phyloP scores from a whole-genome alignment of 768 basidiomycete species.

The Gloeostereum incarnatum region DNA sequence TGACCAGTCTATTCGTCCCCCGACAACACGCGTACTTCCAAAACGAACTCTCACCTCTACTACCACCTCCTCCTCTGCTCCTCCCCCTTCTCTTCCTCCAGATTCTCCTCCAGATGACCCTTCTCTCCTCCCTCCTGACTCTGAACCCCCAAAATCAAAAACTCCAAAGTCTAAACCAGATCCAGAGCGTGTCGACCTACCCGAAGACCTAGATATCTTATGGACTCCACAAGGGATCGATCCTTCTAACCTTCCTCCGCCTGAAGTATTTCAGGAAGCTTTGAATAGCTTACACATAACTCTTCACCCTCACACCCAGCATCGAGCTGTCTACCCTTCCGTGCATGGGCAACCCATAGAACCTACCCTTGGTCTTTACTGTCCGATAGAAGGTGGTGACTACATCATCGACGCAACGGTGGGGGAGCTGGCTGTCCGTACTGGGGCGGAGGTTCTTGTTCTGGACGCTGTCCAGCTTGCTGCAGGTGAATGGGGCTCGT shows the following conservation, averaged over 20 bases:
- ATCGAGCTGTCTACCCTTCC: constrained; percentile 54
- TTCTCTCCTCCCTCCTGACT: constrained; percentile 14
- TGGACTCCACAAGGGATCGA: constrained; percentile 38
- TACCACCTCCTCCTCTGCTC: no score
- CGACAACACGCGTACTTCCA: no score
- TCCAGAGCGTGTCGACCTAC: constrained; percentile 38
- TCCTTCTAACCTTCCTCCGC: constrained; percentile 48
- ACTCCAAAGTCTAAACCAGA: constrained; percentile 22
- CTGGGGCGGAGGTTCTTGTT: constrained; percentile 74
- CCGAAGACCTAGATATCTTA: constrained; percentile 50
- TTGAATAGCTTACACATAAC: constrained; percentile 69
- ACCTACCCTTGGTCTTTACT: constrained; percentile 80
- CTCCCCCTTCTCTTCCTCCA: no score
- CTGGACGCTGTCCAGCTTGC: constrained; percentile 80
- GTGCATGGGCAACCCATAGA: constrained; percentile 49
- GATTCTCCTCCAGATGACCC: no score
- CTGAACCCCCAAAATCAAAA: constrained; percentile 38
- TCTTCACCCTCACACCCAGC: constrained; percentile 76
- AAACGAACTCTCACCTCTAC: no score
- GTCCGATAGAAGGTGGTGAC: constrained; percentile 84
- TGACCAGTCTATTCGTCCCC: no score
- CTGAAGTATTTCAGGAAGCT: constrained; percentile 68
- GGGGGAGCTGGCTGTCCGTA: constrained; percentile 61
- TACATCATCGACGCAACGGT: constrained; percentile 77
- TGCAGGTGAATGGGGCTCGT: constrained; percentile 80